phyloP scores from a whole-genome alignment of 495 filamentous ascomycete species.

The Lophiotrema nucula region DNA sequence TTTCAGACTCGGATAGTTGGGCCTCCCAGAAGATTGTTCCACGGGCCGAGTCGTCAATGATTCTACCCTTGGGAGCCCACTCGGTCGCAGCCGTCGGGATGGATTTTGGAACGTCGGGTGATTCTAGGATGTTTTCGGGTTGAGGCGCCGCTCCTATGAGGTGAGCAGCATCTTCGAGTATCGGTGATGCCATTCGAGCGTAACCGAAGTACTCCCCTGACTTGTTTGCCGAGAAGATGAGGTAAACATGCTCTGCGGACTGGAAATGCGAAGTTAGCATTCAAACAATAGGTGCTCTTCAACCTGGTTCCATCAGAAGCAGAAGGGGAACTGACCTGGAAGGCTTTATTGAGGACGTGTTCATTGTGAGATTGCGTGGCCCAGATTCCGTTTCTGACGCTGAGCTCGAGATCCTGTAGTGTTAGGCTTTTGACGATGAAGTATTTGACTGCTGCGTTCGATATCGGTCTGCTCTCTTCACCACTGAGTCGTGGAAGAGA shows the following conservation, averaged over 20 bases:
- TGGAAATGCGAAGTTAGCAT: conserved; percentile 42
- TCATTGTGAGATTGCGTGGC: conserved; percentile 96
- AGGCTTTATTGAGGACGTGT: conserved; percentile 76
- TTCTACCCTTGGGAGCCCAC: conserved; percentile 76
- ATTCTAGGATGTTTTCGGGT: conserved; percentile 52
- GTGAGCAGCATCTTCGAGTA: conserved; percentile 70
- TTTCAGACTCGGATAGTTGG: conserved; percentile 49
- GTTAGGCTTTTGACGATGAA: conserved; percentile 95
- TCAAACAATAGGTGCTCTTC: background rate
- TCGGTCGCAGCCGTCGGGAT: conserved; percentile 79
- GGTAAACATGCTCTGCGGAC: conserved; percentile 83
- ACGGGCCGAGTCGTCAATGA: conserved; percentile 89
- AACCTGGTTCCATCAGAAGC: background rate
- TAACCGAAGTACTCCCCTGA: conserved; percentile 98
- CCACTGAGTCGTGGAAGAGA: conserved; percentile 6
- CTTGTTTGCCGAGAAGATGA: conserved; percentile 97
- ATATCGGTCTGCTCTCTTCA: conserved; percentile 19
- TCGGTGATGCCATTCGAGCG: conserved; percentile 84
- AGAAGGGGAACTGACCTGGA: conserved; percentile 57
- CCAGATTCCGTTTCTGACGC: conserved; percentile 84
- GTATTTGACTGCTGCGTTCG: conserved; percentile 62
- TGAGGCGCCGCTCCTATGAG: conserved; percentile 63
- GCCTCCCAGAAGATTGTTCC: conserved; percentile 98
- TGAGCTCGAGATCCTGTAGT: conserved; percentile 90
- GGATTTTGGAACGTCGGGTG: conserved; percentile 65